Conservation (phyloP, 805 yeast species). For the Metschnikowia proteae region DNA sequence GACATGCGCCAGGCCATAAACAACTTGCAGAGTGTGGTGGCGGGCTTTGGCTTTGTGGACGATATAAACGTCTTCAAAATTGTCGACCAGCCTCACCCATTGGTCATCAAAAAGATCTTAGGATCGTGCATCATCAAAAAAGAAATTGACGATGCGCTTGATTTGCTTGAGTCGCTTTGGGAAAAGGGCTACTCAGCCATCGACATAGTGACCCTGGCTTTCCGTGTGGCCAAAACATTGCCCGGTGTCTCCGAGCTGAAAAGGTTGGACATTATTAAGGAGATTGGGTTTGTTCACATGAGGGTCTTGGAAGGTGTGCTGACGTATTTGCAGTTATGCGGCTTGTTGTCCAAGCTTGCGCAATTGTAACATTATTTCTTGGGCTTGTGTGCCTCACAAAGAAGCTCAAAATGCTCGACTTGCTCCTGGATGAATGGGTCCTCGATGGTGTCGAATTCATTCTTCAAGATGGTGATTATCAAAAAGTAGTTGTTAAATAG, state of each 20-base stretch:
- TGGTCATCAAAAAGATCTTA: constrained; percentile 65
- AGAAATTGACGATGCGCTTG: constrained; percentile 62
- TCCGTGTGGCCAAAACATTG: constrained; percentile 78
- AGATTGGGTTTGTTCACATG: constrained; percentile 90
- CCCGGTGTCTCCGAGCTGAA: constrained; percentile 63
- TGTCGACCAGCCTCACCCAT: constrained; percentile 95
- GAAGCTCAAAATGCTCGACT: constrained; percentile 34
- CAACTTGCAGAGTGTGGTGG: constrained; percentile 87
- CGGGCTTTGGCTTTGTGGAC: constrained; percentile 90
- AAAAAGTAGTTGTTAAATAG: constrained; percentile 69
- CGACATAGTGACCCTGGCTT: constrained; percentile 87
- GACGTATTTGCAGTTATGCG: constrained; percentile 79
- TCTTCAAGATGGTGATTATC: constrained; percentile 51
- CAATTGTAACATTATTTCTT: constrained; percentile 9
- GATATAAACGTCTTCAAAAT: constrained; percentile 91
- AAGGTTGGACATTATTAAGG: constrained; percentile 73
- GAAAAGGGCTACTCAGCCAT: constrained; percentile 87
- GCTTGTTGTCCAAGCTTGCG: constrained; percentile 64
- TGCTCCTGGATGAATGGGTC: constrained; percentile 33
- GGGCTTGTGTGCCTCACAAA: constrained; percentile 39
- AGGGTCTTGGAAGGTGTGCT: constrained; percentile 90
- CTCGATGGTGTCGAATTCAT: constrained; percentile 28
- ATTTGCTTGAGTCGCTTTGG: constrained; percentile 70
- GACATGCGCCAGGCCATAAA: constrained; percentile 98
- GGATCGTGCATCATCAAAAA: constrained; percentile 37